phyloP scores from a whole-genome alignment of 441 rosid species.

The Sinapis alba region DNA sequence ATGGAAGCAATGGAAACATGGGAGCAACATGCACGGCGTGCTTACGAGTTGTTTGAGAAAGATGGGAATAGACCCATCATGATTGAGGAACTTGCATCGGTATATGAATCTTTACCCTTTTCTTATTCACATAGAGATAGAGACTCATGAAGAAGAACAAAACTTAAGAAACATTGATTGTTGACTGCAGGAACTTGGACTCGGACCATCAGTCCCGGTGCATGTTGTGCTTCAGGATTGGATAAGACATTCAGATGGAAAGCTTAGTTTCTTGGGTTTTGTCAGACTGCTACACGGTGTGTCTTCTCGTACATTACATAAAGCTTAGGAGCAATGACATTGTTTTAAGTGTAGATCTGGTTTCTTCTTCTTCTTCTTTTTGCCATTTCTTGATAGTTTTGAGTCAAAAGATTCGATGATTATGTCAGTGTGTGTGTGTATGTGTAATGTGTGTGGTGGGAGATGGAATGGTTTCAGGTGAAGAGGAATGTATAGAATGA shows the following conservation, averaged over 20 bases:
- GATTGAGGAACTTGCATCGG: slow-evolving; percentile 86
- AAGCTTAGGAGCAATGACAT: slow-evolving; percentile 52
- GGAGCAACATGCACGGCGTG: slow-evolving; percentile 78
- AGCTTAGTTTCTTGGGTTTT: slow-evolving; percentile 80
- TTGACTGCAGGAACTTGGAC: slow-evolving; percentile 70
- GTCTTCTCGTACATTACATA: slow-evolving; percentile 70
- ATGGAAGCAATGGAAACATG: slow-evolving; percentile 73
- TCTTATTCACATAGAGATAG: not conserved
- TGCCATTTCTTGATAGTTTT: not conserved
- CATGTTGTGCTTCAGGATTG: slow-evolving; percentile 86
- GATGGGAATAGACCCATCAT: slow-evolving; percentile 76
- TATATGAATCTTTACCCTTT: slow-evolving; percentile 35
- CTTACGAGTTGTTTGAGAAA: slow-evolving; percentile 76
- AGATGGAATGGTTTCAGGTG: not conserved
- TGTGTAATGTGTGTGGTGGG: slow-evolving; percentile 21
- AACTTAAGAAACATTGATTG: not conserved
- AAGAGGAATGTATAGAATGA: slow-evolving; percentile 23
- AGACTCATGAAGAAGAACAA: not conserved
- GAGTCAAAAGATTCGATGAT: slow-evolving; percentile 22
- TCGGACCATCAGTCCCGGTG: slow-evolving; percentile 74
- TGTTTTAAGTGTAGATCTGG: slow-evolving; percentile 27
- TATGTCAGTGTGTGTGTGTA: slow-evolving; percentile 13
- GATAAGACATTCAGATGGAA: slow-evolving; percentile 79
- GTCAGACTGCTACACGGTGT: slow-evolving; percentile 78
- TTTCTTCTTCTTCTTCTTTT: not conserved